Percentiles rank a stretch among this genome's conserved stretches.
Conservation (phyloP, 768 basidiomycete genomes). For the Ramaria sp. region DNA sequence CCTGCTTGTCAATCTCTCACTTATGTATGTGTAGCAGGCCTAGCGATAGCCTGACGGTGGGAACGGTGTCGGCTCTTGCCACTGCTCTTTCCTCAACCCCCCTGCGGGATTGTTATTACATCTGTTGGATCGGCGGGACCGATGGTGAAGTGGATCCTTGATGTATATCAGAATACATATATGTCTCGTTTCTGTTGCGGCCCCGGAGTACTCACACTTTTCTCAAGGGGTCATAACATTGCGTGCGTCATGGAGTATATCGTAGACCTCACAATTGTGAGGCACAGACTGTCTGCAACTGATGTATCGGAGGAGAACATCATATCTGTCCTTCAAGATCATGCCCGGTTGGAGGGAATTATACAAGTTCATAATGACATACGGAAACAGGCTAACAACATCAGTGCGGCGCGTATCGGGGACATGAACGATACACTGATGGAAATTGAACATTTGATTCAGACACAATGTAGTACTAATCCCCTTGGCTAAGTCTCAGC, state of each 20-base stretch:
- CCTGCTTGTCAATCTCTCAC: neutral
- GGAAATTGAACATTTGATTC: neutral
- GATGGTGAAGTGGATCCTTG: neutral
- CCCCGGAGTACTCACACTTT: neutral
- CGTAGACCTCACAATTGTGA: conserved; percentile 1
- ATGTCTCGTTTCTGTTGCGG: neutral
- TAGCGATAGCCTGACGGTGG: neutral
- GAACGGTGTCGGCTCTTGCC: neutral
- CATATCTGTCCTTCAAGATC: neutral
- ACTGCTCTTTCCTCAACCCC: no score
- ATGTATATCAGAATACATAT: neutral
- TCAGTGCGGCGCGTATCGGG: neutral
- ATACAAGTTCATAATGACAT: no score
- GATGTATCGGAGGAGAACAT: neutral
- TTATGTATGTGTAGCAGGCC: neutral
- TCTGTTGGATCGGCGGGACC: neutral
- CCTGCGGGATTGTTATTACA: neutral
- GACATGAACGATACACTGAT: neutral
- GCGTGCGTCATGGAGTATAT: conserved; percentile 4
- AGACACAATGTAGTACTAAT: neutral
- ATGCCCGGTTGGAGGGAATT: neutral
- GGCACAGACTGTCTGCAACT: neutral
- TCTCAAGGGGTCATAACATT: neutral
- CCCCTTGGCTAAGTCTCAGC: no score
- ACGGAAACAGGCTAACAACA: neutral